Evolutionary conservation across 2,329 filamentous ascomycete genomes (phyloP).

Genomic region (Trichoderma oligosporum): DNA sequence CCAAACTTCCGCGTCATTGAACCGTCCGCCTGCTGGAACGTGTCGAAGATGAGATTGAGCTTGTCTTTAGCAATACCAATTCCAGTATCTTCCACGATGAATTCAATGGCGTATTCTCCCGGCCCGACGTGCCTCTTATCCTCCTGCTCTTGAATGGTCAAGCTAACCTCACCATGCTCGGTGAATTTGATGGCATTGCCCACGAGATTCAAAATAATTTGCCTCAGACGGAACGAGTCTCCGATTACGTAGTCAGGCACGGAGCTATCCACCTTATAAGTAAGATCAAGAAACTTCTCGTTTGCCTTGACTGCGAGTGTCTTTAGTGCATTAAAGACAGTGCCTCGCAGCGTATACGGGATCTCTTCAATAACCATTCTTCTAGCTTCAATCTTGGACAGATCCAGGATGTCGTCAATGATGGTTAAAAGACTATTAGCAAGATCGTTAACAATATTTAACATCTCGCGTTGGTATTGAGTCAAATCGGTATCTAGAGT

Average conservation of each 20-base stretch:
- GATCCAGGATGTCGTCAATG: constrained; percentile 78
- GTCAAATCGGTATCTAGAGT: constrained; percentile 93
- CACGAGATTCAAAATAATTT: constrained; percentile 95
- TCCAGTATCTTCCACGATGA: constrained; percentile 91
- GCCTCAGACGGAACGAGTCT: constrained; percentile 90
- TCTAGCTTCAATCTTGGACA: constrained; percentile 85
- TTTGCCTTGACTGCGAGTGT: constrained; percentile 96
- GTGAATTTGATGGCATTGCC: constrained; percentile 99
- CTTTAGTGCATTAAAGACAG: constrained; percentile 95
- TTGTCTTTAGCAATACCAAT: constrained; percentile 96
- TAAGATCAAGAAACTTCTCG: constrained; percentile 88
- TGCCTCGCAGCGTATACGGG: constrained; percentile 88
- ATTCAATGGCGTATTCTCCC: constrained; percentile 89
- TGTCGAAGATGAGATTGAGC: constrained; percentile 95
- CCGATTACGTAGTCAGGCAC: constrained; percentile 94
- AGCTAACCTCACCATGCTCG: constrained; percentile 90
- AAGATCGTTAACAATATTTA: constrained; percentile 95
- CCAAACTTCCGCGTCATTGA: constrained; percentile 96
- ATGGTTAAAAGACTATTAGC: constrained; percentile 96
- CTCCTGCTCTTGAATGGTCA: constrained; percentile 74
- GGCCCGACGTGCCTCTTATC: constrained; percentile 59
- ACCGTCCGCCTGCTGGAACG: constrained; percentile 96
- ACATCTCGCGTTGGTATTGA: constrained; percentile 94
- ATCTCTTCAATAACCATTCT: constrained; percentile 99
- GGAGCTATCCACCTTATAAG: constrained; percentile 87